These are phyloP conservation scores for Penicillium paneum DNA, from an alignment of 2,329 filamentous ascomycete species.

Conservation along the genomic window DNA sequence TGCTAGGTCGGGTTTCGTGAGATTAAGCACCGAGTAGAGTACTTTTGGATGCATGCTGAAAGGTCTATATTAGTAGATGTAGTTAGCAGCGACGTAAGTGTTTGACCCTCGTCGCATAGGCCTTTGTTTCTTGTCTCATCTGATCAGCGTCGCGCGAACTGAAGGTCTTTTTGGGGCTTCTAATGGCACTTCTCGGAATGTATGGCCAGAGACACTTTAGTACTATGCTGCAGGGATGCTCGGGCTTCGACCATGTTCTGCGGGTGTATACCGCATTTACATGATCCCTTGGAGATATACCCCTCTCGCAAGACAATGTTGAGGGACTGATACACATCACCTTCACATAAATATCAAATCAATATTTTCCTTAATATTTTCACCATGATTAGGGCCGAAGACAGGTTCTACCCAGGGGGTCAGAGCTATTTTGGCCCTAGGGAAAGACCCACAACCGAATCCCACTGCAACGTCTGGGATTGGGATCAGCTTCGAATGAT, in stretches of 20 bases:
- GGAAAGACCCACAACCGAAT: conserved; percentile 18
- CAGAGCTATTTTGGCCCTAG: conserved; percentile 17
- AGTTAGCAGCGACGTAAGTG: background rate
- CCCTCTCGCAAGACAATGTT: background rate
- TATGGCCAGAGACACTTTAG: background rate
- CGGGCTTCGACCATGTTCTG: background rate
- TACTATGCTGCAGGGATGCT: background rate
- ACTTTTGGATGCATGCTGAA: background rate
- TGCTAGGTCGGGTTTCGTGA: background rate
- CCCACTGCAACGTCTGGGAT: conserved; percentile 24
- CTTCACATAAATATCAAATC: background rate
- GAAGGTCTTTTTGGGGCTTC: background rate
- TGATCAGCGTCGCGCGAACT: background rate
- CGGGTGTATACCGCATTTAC: background rate
- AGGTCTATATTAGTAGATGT: background rate
- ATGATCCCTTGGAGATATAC: background rate
- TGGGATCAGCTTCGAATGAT: conserved; percentile 22
- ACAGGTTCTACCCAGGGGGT: conserved; percentile 15
- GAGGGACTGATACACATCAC: background rate
- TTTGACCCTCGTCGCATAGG: background rate
- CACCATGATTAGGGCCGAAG: background rate
- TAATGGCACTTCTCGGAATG: background rate
- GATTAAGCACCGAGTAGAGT: background rate
- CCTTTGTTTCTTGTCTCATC: background rate
- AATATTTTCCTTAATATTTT: background rate